Conservation (phyloP, 2,329 filamentous ascomycete genomes). For the Mycocentrospora acerina region DNA sequence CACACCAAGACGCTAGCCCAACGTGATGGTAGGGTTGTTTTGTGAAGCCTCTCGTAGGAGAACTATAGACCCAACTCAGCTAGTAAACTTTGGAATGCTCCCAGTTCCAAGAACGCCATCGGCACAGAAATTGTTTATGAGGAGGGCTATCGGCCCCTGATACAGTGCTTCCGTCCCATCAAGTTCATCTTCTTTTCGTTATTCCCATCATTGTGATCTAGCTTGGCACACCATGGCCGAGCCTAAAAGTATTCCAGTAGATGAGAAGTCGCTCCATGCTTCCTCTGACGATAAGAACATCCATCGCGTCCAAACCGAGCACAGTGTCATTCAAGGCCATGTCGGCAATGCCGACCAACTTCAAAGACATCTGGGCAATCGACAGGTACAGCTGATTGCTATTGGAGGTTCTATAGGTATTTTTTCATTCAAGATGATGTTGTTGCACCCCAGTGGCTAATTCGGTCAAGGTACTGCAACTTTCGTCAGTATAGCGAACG, state of each 20-base stretch:
- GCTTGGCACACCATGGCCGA: slow-evolving; percentile 11
- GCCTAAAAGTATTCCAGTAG: slow-evolving; percentile 7
- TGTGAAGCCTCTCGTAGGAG: no score
- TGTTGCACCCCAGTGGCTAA: no score
- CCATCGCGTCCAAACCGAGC: slow-evolving; percentile 9
- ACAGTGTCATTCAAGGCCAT: slow-evolving; percentile 5
- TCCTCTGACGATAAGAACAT: slow-evolving; percentile 9
- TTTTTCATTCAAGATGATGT: no score
- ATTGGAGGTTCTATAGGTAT: slow-evolving; percentile 37
- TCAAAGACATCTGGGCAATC: slow-evolving; percentile 48
- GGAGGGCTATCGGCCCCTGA: not conserved
- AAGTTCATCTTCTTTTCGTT: slow-evolving; percentile 3
- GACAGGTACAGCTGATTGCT: slow-evolving; percentile 36
- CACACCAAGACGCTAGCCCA: no score
- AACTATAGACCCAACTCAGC: no score
- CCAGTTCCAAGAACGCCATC: slow-evolving; percentile 7
- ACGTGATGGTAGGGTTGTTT: no score
- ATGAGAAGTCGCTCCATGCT: slow-evolving; percentile 11
- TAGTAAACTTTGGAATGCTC: no score
- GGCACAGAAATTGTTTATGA: slow-evolving; percentile 5
- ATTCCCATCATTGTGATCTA: slow-evolving; percentile 1
- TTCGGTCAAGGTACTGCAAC: no score
- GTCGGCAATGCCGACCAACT: slow-evolving; percentile 27
- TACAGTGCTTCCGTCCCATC: slow-evolving; percentile 4
- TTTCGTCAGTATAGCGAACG: slow-evolving; percentile 61